Conservation (phyloP, 208 protist genomes). For the Acanthamoeba lenticulata region DNA sequence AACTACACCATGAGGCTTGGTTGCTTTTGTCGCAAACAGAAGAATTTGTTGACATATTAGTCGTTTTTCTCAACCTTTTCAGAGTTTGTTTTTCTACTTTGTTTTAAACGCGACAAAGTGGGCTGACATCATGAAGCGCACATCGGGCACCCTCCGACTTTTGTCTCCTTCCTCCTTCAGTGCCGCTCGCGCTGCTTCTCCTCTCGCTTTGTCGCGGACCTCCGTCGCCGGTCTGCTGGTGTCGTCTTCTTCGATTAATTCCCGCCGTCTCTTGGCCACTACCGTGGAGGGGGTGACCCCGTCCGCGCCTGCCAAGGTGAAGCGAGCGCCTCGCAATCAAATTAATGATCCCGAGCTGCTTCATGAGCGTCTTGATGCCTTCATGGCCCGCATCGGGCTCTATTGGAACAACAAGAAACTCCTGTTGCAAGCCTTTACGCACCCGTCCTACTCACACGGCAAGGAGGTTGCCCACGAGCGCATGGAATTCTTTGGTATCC, state of each 20-base stretch:
- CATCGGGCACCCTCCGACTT: neutral
- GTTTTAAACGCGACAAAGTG: too few relatives aligned
- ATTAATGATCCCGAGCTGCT: conserved; percentile 15
- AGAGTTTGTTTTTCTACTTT: neutral
- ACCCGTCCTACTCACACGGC: conserved; percentile 7
- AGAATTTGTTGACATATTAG: too few relatives aligned
- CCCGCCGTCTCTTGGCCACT: neutral
- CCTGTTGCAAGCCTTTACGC: conserved; percentile 11
- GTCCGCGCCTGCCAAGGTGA: neutral
- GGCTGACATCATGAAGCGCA: too few relatives aligned
- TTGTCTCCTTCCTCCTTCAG: neutral
- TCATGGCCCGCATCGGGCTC: neutral
- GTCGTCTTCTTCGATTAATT: neutral
- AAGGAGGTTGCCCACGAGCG: neutral
- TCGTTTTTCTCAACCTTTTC: neutral
- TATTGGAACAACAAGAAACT: conserved; percentile 50
- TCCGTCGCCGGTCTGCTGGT: neutral
- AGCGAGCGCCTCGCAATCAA: neutral
- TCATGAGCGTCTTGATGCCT: neutral
- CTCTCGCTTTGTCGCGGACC: neutral
- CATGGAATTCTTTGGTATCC: neutral
- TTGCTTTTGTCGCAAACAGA: too few relatives aligned
- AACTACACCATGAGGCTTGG: too few relatives aligned
- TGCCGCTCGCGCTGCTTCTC: neutral
- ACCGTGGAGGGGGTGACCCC: neutral